Percentiles rank a stretch among this genome's conserved stretches.
Evolutionary conservation across 2,329 filamentous ascomycete species (phyloP).

Genomic region (Phyllosticta citriasiana): DNA sequence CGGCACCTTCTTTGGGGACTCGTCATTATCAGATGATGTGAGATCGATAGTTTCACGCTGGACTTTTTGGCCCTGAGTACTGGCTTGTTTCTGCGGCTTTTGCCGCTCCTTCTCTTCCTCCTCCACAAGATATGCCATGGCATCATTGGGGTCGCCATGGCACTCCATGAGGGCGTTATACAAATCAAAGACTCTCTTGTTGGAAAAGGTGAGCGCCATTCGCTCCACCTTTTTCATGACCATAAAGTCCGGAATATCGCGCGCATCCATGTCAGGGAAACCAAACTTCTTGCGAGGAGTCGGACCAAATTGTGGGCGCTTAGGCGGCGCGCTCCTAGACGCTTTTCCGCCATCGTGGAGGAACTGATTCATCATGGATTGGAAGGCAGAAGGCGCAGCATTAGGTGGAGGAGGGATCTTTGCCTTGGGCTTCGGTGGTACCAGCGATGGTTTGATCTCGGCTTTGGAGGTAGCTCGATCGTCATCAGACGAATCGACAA

Average conservation of each 20-base stretch:
- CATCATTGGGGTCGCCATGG: conserved; percentile 46
- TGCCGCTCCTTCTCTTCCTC: conserved; percentile 22
- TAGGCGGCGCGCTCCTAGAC: conserved; percentile 9
- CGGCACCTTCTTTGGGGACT: conserved; percentile 11
- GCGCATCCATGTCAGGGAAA: conserved; percentile 16
- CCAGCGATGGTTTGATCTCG: conserved; percentile 54
- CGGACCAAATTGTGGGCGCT: conserved; percentile 20
- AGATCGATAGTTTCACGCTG: conserved; percentile 19
- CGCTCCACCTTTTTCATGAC: conserved; percentile 42
- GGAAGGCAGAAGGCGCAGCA: not conserved
- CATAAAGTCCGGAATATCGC: conserved; percentile 34
- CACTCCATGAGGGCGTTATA: conserved; percentile 41
- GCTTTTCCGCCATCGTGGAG: conserved; percentile 16
- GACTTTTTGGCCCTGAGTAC: not conserved
- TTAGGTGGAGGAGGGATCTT: not conserved
- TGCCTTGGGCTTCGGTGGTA: conserved; percentile 21
- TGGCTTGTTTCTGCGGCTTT: not conserved
- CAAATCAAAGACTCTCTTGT: conserved; percentile 37
- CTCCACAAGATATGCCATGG: conserved; percentile 38
- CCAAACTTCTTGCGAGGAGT: conserved; percentile 24
- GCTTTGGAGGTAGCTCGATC: conserved; percentile 44
- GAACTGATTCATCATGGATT: not conserved
- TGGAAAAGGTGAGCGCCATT: conserved; percentile 34
- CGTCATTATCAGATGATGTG: conserved; percentile 27
- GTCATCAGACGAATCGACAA: conserved; percentile 31